phyloP scores from a whole-genome alignment of 495 filamentous ascomycete species.

The Xylaria longipes region DNA sequence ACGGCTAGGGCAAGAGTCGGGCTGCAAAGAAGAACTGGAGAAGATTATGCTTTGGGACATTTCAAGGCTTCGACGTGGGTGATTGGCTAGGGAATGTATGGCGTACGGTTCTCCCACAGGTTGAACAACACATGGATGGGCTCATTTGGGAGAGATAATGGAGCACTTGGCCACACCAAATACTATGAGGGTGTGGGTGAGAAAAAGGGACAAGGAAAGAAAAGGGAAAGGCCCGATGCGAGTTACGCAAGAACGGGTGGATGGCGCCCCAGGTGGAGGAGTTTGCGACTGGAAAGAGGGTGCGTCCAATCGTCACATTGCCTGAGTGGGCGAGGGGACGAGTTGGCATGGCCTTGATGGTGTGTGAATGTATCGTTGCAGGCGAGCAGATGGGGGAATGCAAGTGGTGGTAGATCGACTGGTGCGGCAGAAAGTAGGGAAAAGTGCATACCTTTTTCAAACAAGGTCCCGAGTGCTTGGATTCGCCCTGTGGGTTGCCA shows the following conservation, averaged over 20 bases:
- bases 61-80: constrained; percentile 39
- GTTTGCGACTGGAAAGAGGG: constrained; percentile 41
- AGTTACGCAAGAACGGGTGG: constrained; percentile 43
- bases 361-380: constrained; percentile 46
- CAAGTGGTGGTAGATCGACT: constrained; percentile 31
- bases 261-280: constrained; percentile 40
- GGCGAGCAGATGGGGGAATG: constrained; percentile 40
- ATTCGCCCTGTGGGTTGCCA: constrained; percentile 39
- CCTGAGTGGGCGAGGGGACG: constrained; percentile 38
- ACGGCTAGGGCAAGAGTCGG: constrained; percentile 30
- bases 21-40: constrained; percentile 25
- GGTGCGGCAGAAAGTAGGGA: constrained; percentile 25
- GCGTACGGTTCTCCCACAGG: constrained; percentile 36
- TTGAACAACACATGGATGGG: constrained; percentile 38
- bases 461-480: constrained; percentile 43
- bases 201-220: constrained; percentile 41
- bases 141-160: constrained; percentile 39
- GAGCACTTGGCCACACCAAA: constrained; percentile 34
- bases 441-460: constrained; percentile 41
- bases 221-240: constrained; percentile 45
- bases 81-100: constrained; percentile 40
- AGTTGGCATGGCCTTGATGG: constrained; percentile 37
- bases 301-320: constrained; percentile 41
- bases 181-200: constrained; percentile 37
- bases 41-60: constrained; percentile 26